A percentile compares a stretch with the other conserved stretches of the same genome.
Evolutionary conservation across 2,329 filamentous ascomycete species (phyloP).

Genomic region (Cytospora leucostoma): DNA sequence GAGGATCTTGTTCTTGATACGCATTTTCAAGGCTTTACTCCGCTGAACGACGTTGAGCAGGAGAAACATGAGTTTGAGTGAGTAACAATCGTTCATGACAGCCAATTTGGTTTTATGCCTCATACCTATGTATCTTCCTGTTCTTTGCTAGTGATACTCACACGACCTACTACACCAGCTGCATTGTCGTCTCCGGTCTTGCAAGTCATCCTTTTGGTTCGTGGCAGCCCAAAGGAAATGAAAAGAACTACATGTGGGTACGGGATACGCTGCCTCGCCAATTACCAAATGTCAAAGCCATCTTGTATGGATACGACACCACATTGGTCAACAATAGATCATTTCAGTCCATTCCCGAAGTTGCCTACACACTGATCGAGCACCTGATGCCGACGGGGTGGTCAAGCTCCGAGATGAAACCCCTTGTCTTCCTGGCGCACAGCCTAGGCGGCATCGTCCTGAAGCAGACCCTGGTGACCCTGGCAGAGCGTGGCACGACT

Average conservation of each 20-base stretch:
- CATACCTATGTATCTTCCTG: no score
- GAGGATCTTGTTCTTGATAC: no score
- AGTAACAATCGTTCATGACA: no score
- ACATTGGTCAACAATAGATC: slow-evolving; percentile 30
- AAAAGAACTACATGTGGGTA: slow-evolving; percentile 33
- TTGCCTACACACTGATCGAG: slow-evolving; percentile 29
- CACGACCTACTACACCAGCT: background rate
- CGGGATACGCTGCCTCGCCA: slow-evolving; percentile 31
- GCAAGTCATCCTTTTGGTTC: slow-evolving; percentile 24
- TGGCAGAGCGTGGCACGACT: slow-evolving; percentile 22
- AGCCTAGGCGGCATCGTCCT: slow-evolving; percentile 35
- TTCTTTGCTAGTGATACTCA: background rate
- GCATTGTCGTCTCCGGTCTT: slow-evolving; percentile 22
- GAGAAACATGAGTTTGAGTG: no score
- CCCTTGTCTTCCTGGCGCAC: slow-evolving; percentile 33
- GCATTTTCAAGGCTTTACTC: no score
- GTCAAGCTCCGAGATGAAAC: slow-evolving; percentile 27
- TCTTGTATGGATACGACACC: slow-evolving; percentile 34
- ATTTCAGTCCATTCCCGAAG: slow-evolving; percentile 31
- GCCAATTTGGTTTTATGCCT: no score
- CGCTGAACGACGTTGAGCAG: no score
- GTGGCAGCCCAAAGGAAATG: slow-evolving; percentile 21
- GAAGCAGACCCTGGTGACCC: slow-evolving; percentile 30
- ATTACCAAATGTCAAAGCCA: slow-evolving; percentile 27
- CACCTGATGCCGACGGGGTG: slow-evolving; percentile 29